phyloP scores from a whole-genome alignment of 495 filamentous ascomycete species.

The Podospora bellae-mahoneyi region DNA sequence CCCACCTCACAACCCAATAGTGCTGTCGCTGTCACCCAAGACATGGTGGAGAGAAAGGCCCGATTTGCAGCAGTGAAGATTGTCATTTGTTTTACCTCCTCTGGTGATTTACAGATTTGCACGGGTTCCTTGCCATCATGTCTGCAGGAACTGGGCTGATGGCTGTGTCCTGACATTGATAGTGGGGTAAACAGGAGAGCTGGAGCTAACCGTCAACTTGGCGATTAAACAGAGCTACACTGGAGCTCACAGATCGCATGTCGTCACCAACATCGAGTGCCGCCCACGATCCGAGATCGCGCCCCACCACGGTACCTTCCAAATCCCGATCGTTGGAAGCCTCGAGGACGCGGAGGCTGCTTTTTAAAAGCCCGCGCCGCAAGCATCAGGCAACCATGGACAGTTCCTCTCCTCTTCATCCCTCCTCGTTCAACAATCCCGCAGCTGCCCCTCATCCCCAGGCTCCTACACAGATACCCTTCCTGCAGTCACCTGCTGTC shows the following conservation, averaged over 20 bases:
- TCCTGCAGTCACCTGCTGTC: slow-evolving; percentile 58
- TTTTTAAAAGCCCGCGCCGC: slow-evolving; percentile 22
- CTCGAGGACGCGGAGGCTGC: slow-evolving; percentile 21
- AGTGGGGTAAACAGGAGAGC: not conserved
- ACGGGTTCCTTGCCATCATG: not conserved
- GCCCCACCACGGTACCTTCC: slow-evolving; percentile 14
- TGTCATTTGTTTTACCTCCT: not conserved
- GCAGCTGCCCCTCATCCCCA: slow-evolving; percentile 15
- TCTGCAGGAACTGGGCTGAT: not conserved
- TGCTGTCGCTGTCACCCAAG: too few species aligned
- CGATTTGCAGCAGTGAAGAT: not conserved
- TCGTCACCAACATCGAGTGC: slow-evolving; percentile 21
- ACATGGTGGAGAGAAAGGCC: too few species aligned
- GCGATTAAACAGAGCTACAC: slow-evolving; percentile 3
- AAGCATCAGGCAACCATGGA: slow-evolving; percentile 34
- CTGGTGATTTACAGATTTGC: not conserved
- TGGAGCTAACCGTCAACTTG: slow-evolving; percentile 6
- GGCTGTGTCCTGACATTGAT: not conserved
- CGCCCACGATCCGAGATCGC: not conserved
- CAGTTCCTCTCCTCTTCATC: slow-evolving; percentile 17
- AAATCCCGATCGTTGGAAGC: slow-evolving; percentile 1
- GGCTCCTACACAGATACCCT: not conserved
- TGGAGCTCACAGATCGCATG: slow-evolving; percentile 18
- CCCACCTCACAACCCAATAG: too few species aligned
- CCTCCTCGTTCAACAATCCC: not conserved